Evolutionary conservation across 768 basidiomycete genomes (phyloP).

Genomic region (Grammothele lineata): DNA sequence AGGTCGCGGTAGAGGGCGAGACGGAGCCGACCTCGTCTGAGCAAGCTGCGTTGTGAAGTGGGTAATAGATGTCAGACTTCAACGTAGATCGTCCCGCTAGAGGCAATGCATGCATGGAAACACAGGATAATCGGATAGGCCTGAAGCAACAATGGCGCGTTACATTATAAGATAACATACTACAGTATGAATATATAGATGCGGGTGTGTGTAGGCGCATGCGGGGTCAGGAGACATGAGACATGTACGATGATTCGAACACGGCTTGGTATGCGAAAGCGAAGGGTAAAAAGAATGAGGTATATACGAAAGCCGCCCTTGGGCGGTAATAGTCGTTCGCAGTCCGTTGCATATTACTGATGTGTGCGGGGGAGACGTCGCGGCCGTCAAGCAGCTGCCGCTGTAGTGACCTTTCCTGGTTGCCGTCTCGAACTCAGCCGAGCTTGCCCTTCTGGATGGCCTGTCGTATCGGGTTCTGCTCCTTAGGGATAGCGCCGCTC

Average conservation of each 20-base stretch:
- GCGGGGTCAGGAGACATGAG: too few species aligned
- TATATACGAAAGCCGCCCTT: too few species aligned
- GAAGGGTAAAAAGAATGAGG: too few species aligned
- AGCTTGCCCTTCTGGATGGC: slow-evolving; percentile 51
- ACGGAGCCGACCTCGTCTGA: slow-evolving; percentile 23
- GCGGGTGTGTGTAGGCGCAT: background rate
- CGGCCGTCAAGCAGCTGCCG: too few species aligned
- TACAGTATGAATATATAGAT: background rate
- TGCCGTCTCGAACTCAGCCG: slow-evolving; percentile 10
- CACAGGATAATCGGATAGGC: background rate
- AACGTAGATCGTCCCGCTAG: background rate
- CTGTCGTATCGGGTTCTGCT: slow-evolving; percentile 69
- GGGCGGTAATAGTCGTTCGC: too few species aligned
- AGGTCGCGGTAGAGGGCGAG: slow-evolving; percentile 21
- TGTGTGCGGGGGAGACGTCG: too few species aligned
- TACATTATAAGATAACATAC: slow-evolving; percentile 7
- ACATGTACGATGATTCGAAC: too few species aligned
- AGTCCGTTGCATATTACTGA: background rate
- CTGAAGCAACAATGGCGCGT: background rate
- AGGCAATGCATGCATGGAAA: background rate
- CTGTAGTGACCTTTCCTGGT: too few species aligned
- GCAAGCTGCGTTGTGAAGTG: slow-evolving; percentile 1
- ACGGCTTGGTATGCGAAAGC: too few species aligned
- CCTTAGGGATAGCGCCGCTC: slow-evolving; percentile 61
- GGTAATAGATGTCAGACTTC: background rate